Conservation (phyloP, 768 basidiomycete species). For the Lepiota venenata region DNA sequence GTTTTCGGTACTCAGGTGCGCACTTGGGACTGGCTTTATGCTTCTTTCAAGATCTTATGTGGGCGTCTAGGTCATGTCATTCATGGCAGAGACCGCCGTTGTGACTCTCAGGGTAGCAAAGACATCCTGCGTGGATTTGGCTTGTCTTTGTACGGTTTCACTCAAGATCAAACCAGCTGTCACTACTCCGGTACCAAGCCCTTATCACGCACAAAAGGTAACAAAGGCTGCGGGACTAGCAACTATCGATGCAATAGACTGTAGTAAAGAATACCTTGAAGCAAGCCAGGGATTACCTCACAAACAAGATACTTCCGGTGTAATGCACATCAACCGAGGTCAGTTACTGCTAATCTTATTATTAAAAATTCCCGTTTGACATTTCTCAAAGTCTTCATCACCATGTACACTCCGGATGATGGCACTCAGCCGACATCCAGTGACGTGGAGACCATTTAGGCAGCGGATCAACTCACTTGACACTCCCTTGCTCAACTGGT, state of each 20-base stretch:
- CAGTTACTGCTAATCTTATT: slow-evolving; percentile 12
- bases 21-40: neutral
- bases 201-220: slow-evolving; percentile 73
- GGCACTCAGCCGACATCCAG: slow-evolving; percentile 51
- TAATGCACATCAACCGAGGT: slow-evolving; percentile 85
- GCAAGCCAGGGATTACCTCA: slow-evolving; percentile 68
- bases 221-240: slow-evolving; percentile 80
- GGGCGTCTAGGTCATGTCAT: slow-evolving; percentile 80
- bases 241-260: slow-evolving; percentile 74
- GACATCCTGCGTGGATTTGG: slow-evolving; percentile 51
- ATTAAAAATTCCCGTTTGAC: slow-evolving; percentile 12
- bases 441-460: slow-evolving; percentile 81
- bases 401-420: slow-evolving; percentile 55
- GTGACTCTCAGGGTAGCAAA: slow-evolving; percentile 66
- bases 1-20: no score
- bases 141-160: neutral
- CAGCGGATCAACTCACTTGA: slow-evolving; percentile 80
- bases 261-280: slow-evolving; percentile 81
- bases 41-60: neutral
- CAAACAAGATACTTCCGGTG: slow-evolving; percentile 81
- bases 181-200: no score
- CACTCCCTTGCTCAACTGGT: no score
- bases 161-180: slow-evolving; percentile 39
- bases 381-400: slow-evolving; percentile 33
- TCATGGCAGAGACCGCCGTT: slow-evolving; percentile 79